Conservation (phyloP, 257 asterid species). For the Salvia hispanica region DNA sequence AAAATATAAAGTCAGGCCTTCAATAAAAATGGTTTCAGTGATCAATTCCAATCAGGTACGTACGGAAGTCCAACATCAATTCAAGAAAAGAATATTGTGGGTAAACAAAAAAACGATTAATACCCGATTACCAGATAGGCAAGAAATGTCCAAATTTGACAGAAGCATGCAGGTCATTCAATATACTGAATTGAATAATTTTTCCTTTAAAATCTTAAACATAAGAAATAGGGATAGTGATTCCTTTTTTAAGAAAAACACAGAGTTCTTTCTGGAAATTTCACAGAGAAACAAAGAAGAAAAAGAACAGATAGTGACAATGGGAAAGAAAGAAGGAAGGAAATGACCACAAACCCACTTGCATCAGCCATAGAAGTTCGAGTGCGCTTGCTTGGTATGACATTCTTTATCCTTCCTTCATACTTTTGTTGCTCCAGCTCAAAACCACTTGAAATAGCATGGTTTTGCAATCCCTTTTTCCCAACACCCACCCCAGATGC, state of each 20-base stretch:
- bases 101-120: conserved; percentile 12
- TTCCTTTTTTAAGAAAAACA: conserved; percentile 1
- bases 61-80: conserved; percentile 18
- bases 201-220: background rate
- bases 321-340: background rate
- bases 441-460: conserved; percentile 57
- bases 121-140: conserved; percentile 22
- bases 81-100: conserved; percentile 19
- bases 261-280: background rate
- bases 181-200: conserved; percentile 4
- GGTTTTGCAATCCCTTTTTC: conserved; percentile 67
- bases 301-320: conserved; percentile 16
- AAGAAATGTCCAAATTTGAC: conserved; percentile 24
- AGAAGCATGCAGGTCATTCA: conserved; percentile 21
- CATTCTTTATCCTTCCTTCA: conserved; percentile 65
- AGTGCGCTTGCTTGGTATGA: conserved; percentile 83
- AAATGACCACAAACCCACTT: conserved; percentile 54
- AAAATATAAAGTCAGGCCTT: conserved; percentile 37
- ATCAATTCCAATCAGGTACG: conserved; percentile 26
- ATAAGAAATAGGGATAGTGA: conserved; percentile 9
- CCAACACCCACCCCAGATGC: conserved; percentile 55
- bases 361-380: conserved; percentile 82
- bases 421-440: conserved; percentile 72
- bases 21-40: conserved; percentile 18
- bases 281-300: background rate